Evolutionary conservation across 1,139 yeast genomes (phyloP), one percentile per base, ranked within the genome.

Genomic region (Sugiyamaella japonica): DNA sequence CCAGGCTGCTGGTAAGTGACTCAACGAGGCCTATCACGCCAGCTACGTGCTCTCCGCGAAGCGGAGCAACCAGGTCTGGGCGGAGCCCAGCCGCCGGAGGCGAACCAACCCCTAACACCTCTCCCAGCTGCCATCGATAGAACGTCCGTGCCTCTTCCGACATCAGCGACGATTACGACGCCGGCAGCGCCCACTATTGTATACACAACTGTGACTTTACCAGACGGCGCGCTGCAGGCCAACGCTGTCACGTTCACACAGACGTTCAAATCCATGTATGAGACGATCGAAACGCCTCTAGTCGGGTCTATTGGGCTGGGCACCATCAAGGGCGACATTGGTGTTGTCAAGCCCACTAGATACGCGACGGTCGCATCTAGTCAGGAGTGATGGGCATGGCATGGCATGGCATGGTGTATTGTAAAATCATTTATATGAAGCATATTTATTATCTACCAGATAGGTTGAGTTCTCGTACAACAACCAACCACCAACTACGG

Each of bases 241-340:
- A 40, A 56, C 23, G 75, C 76, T 52, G 67, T 77, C 1, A 56
- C 69, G n/a, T 86, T 74, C 67, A 62, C 76, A 1, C 93, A 86
- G 66, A 56, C 59, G 25, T 85, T 85, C 63, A 60, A 66, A 6
- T 54, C 72, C 1, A 64, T 71, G 63, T 77, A 73, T 58, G 44
- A 75, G 0, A 64, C 75, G 0, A 67, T 77, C 2, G 72, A 71
- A 0, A 54, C 73, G 0, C 81, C 81, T 1, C 64, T 75, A 0
- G 61, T 78, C 0, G 91, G 90, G 1, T 59, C 76, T 2, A 73
- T 84, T 48, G 90, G 90, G 0, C 66, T 85, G 49, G 88, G 88
- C 9, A 69, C 79, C 0, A 66, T 82, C 32, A 62, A 74, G 2
- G 90, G 89, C 1, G 61, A 73, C 0, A 79, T 85, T 10, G 95